A percentile compares a stretch with the other conserved stretches of the same genome.
Evolutionary conservation across 2,329 filamentous ascomycete species (phyloP).

Genomic region (Aureobasidium lini): DNA sequence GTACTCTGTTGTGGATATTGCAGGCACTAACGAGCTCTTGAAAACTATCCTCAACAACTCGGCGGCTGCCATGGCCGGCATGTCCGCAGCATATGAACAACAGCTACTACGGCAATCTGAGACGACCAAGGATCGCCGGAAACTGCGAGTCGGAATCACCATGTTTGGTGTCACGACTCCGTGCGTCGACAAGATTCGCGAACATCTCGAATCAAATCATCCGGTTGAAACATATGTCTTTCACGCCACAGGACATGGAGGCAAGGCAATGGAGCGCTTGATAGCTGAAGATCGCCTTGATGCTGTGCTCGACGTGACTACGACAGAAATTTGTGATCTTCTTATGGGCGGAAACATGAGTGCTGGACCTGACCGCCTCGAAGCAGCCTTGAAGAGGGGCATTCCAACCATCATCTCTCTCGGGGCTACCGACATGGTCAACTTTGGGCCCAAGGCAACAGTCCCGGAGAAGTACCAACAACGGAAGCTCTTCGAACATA

Average conservation of each 20-base stretch:
- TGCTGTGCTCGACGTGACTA: slow-evolving; percentile 63
- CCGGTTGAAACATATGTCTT: slow-evolving; percentile 57
- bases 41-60: slow-evolving; percentile 55
- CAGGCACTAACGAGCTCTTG: slow-evolving; percentile 56
- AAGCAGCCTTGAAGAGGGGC: slow-evolving; percentile 48
- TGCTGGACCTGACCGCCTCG: slow-evolving; percentile 50
- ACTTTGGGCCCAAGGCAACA: slow-evolving; percentile 51
- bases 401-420: slow-evolving; percentile 50
- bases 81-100: slow-evolving; percentile 42
- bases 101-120: neutral
- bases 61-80: slow-evolving; percentile 52
- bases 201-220: slow-evolving; percentile 40
- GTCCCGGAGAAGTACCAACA: slow-evolving; percentile 49
- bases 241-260: slow-evolving; percentile 62
- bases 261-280: slow-evolving; percentile 61
- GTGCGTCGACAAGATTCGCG: slow-evolving; percentile 50
- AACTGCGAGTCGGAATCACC: slow-evolving; percentile 54
- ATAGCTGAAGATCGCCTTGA: slow-evolving; percentile 52
- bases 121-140: slow-evolving; percentile 17
- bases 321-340: slow-evolving; percentile 60
- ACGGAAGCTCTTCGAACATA: slow-evolving; percentile 56
- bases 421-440: slow-evolving; percentile 52
- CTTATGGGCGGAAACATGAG: slow-evolving; percentile 56
- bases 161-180: slow-evolving; percentile 73
- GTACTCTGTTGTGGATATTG: slow-evolving; percentile 64